Evolutionary conservation across 2,329 filamentous ascomycete genomes (phyloP).

Genomic region (Alternaria sp.): DNA sequence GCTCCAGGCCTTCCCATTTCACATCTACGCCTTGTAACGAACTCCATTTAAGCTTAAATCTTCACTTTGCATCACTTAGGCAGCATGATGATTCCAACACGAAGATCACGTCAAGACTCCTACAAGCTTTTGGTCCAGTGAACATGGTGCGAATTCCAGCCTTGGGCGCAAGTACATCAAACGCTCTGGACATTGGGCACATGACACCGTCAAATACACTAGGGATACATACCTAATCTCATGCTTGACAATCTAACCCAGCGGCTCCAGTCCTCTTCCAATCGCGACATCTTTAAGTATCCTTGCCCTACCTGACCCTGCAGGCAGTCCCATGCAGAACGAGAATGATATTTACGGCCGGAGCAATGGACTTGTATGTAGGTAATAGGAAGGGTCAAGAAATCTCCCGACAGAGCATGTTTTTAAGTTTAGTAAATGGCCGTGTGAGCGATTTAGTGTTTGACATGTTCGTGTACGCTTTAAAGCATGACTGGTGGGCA

Average conservation of each 20-base stretch:
- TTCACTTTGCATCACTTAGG: background rate
- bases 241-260: conserved; percentile 9
- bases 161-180: conserved; percentile 23
- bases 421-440: conserved; percentile 33
- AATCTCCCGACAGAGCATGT: conserved; percentile 27
- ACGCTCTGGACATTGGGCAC: conserved; percentile 11
- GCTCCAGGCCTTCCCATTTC: too few relatives aligned
- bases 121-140: background rate
- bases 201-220: background rate
- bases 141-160: background rate
- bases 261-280: conserved; percentile 5
- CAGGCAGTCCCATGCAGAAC: conserved; percentile 9
- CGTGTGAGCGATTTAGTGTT: conserved; percentile 32
- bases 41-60: too few relatives aligned
- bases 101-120: background rate
- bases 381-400: conserved; percentile 30
- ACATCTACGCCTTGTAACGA: too few relatives aligned
- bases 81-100: background rate
- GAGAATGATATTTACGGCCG: conserved; percentile 13
- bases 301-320: background rate
- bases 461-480: conserved; percentile 18
- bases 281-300: conserved; percentile 13
- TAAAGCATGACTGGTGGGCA: background rate
- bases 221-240: background rate
- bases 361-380: conserved; percentile 29